Conservation (phyloP, 805 yeast genomes). For the Ogataea saltuana region DNA sequence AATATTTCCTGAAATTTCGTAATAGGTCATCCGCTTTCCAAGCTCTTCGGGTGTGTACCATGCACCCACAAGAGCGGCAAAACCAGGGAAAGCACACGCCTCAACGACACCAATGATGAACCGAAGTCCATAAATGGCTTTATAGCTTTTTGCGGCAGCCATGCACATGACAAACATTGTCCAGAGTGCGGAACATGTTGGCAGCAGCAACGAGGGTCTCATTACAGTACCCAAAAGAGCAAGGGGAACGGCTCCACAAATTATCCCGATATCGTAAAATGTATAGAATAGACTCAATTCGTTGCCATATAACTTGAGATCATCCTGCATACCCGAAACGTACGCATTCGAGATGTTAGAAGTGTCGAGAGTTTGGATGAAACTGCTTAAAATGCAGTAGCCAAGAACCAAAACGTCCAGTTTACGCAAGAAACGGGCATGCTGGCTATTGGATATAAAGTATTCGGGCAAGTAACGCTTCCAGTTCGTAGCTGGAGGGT, state of each 20-base stretch:
- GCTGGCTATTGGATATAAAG: constrained; percentile 10
- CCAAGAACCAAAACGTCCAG: constrained; percentile 53
- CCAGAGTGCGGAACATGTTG: constrained; percentile 29
- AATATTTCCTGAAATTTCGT: constrained; percentile 38
- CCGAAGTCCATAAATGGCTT: constrained; percentile 43
- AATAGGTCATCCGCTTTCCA: constrained; percentile 41
- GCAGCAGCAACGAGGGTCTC: constrained; percentile 22
- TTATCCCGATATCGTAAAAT: constrained; percentile 36
- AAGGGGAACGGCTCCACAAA: constrained; percentile 22
- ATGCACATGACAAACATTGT: constrained; percentile 28
- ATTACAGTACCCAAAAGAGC: constrained; percentile 20
- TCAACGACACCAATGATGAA: constrained; percentile 45
- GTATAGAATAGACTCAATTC: constrained; percentile 31
- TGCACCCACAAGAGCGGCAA: constrained; percentile 38
- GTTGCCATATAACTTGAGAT: constrained; percentile 55
- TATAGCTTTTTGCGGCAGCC: constrained; percentile 23
- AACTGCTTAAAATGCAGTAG: constrained; percentile 52
- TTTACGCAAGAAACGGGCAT: constrained; percentile 44
- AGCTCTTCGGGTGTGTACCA: constrained; percentile 47
- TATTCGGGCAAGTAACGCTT: constrained; percentile 11
- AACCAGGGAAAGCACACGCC: constrained; percentile 43
- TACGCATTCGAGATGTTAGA: constrained; percentile 64
- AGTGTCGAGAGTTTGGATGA: constrained; percentile 66
- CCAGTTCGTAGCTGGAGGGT: constrained; percentile 14
- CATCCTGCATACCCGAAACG: constrained; percentile 61